Conservation (phyloP, 257 asterid genomes). For the Rubia yunnanensis region DNA sequence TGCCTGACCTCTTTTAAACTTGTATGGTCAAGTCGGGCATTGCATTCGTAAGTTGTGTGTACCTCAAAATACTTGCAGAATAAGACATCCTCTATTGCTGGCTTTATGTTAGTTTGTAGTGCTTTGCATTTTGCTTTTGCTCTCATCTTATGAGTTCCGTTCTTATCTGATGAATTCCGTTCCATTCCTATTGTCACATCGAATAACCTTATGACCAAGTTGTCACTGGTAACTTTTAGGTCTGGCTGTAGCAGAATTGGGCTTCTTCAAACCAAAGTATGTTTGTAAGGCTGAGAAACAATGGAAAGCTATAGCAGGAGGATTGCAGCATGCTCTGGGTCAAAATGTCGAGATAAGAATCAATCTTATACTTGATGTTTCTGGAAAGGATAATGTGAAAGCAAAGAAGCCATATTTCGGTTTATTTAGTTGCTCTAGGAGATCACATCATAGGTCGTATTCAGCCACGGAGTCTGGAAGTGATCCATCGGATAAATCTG, state of each 20-base stretch:
- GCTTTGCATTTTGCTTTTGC: neutral
- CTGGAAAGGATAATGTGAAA: conserved; percentile 19
- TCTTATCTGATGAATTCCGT: neutral
- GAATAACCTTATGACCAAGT: neutral
- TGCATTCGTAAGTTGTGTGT: neutral
- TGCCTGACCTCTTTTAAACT: neutral
- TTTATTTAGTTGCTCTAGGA: conserved; percentile 60
- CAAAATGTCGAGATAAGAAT: conserved; percentile 71
- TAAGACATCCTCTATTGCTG: neutral
- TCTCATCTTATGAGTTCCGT: neutral
- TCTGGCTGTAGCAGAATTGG: conserved; percentile 65
- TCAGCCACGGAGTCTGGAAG: conserved; percentile 37
- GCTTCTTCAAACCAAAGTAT: conserved; percentile 51
- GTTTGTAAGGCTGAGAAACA: conserved; percentile 70
- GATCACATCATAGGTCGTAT: conserved; percentile 34
- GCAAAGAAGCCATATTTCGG: conserved; percentile 36
- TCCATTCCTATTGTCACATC: neutral
- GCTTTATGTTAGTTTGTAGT: neutral
- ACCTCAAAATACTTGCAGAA: neutral
- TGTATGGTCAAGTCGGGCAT: neutral
- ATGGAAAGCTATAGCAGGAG: conserved; percentile 76
- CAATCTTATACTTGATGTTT: conserved; percentile 23
- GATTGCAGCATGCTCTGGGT: conserved; percentile 63
- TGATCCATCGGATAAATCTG: conserved; percentile 35
- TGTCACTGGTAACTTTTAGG: conserved; percentile 28